Base-by-base conservation (phyloP, 2,329 filamentous ascomycete genomes). In the Rutstroemia sp. region DNA sequence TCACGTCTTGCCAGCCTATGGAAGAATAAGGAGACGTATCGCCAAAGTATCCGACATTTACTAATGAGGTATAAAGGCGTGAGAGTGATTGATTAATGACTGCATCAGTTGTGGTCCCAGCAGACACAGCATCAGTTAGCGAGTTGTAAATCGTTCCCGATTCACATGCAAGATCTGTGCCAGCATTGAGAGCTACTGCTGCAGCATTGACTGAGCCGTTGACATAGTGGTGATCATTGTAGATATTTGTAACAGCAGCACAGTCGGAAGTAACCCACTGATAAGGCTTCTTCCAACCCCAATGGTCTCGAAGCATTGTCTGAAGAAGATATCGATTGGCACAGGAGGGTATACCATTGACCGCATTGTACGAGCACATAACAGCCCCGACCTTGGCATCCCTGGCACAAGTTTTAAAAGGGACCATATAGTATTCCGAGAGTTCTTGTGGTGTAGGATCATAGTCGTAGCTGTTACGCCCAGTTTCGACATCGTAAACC, bases 331-430 rank as follows among this genome's bases (percentile, higher is more conserved):
- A 88, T 0, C 75, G 72, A 61, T 81, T 80, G 0, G 82, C 81
- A 61, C 85, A 88, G 2, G 82, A 77, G 0, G 85, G 85, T 0
- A 82, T 76, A 0, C 85, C 85, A 57, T 88, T 86, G 41, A 88
- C 74, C 0, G 82, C 73, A 61, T 88, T 84, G 67, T 85, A 84
- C 0, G 77, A 77, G 63, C 80, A 83, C 81, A 84, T 84, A 61
- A 85, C 73, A 34, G 81, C 83, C 16, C 75, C 74, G 3, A 79
- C 79, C 48, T 77, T 75, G 3, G 78, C 76, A 64, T 84, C 80
- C 10, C 79, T 74, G 46, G 78, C 81, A 68, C 84, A 87, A 66
- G 77, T 77, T 64, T 85, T 74, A 71, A 88, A 88, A 0, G 83
- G 78, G 1, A 81, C 82, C 41, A 86, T 74, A 64, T 86, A 88